A percentile compares a stretch with the other conserved stretches of the same genome.
phyloP scores from a whole-genome alignment of 495 filamentous ascomycete species.

The Aspergillus ellipticus region DNA sequence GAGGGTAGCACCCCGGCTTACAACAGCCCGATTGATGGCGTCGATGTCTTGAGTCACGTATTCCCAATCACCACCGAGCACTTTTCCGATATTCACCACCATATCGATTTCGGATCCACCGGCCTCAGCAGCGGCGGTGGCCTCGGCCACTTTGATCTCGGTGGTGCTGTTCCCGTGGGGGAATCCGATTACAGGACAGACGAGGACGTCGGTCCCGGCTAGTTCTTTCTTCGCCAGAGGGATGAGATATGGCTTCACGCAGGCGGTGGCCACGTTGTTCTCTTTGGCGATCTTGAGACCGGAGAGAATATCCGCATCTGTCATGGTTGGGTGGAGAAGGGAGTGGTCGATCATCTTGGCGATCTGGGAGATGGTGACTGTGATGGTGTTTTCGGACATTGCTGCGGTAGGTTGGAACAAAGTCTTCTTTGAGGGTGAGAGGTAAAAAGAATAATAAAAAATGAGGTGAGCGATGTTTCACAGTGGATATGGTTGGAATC shows the following conservation, averaged over 20 bases:
- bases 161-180: conserved; percentile 56
- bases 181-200: conserved; percentile 58
- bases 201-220: conserved; percentile 40
- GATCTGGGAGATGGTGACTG: conserved; percentile 48
- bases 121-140: conserved; percentile 39
- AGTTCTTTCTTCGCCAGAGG: conserved; percentile 44
- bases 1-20: conserved; percentile 35
- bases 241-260: conserved; percentile 53
- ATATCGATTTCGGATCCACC: conserved; percentile 56
- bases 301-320: conserved; percentile 47
- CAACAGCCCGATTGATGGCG: conserved; percentile 45
- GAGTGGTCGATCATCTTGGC: conserved; percentile 61
- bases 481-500: too few species aligned
- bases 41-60: conserved; percentile 50
- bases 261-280: conserved; percentile 51
- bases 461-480: too few species aligned
- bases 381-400: too few species aligned
- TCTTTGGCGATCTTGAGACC: conserved; percentile 46
- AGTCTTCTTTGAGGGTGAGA: too few species aligned
- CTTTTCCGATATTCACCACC: conserved; percentile 57
- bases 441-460: too few species aligned
- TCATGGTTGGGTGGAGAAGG: conserved; percentile 58
- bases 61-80: conserved; percentile 51
- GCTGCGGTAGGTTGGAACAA: too few species aligned
- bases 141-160: conserved; percentile 50